A percentile compares a stretch with the other conserved stretches of the same genome.
These are phyloP conservation scores for Prunus dulcis DNA, from an alignment of 306 rosid species.

Conservation along the genomic window DNA sequence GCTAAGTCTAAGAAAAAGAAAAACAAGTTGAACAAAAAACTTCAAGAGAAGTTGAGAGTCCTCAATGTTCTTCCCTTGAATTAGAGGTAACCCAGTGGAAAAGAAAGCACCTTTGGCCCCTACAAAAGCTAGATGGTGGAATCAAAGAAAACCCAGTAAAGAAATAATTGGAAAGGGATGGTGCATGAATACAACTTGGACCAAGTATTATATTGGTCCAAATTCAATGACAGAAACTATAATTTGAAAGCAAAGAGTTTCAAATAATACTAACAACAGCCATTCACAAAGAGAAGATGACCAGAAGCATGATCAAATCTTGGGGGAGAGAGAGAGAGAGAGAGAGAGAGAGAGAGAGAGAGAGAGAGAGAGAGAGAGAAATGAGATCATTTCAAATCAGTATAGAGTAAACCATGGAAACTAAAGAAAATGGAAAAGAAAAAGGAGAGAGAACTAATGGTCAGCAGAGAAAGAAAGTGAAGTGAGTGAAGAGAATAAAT, in stretches of 20 bases:
- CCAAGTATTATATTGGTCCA: neutral
- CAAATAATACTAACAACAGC: neutral
- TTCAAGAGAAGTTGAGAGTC: constrained; percentile 4
- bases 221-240: constrained; percentile 1
- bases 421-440: constrained; percentile 3
- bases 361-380: constrained; percentile 11
- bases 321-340: too few species aligned
- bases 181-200: neutral
- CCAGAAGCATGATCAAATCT: neutral
- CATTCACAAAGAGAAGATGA: neutral
- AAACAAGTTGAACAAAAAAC: constrained; percentile 8
- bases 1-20: neutral
- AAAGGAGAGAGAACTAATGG: constrained; percentile 31
- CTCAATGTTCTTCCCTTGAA: constrained; percentile 36
- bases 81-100: constrained; percentile 33
- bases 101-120: constrained; percentile 36
- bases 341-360: constrained; percentile 6
- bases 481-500: constrained; percentile 35
- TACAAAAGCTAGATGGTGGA: constrained; percentile 27
- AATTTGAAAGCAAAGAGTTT: neutral
- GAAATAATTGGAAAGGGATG: neutral
- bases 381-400: constrained; percentile 16
- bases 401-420: constrained; percentile 6
- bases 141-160: constrained; percentile 13
- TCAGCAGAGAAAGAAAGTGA: constrained; percentile 13